phyloP scores from a whole-genome alignment of 805 yeast genomes.

The Wickerhamiella hasegawae region DNA sequence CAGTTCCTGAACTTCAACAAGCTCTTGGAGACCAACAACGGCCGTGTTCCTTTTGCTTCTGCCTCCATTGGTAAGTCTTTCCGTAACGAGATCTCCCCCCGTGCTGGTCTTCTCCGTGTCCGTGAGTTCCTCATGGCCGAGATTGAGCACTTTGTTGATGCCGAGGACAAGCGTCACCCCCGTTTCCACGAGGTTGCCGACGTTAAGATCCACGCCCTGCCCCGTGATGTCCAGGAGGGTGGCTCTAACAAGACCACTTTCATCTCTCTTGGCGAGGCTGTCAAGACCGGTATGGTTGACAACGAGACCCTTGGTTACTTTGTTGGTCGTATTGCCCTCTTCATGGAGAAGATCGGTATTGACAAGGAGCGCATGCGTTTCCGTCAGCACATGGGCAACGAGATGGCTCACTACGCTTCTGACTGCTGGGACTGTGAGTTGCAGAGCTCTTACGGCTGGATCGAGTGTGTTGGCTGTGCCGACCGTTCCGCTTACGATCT shows the following conservation, averaged over 20 bases:
- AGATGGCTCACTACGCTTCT: conserved; percentile 99
- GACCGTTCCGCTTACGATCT: conserved; percentile 97
- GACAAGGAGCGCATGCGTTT: conserved; percentile 72
- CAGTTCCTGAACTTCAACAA: conserved; percentile 93
- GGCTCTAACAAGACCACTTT: conserved; percentile 59
- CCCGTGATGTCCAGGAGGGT: conserved; percentile 73
- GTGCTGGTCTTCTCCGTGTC: conserved; percentile 93
- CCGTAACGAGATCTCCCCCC: conserved; percentile 97
- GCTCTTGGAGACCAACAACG: conserved; percentile 84
- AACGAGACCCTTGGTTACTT: conserved; percentile 96
- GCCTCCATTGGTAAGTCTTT: conserved; percentile 98
- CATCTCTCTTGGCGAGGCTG: conserved; percentile 81
- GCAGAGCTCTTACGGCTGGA: conserved; percentile 94
- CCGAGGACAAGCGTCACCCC: conserved; percentile 67
- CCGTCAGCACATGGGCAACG: conserved; percentile 97
- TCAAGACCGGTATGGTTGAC: conserved; percentile 71
- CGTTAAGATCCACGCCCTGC: conserved; percentile 58
- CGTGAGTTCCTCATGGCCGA: conserved; percentile 99
- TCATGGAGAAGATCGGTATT: conserved; percentile 79
- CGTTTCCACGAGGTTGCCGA: conserved; percentile 65
- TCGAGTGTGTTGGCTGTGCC: conserved; percentile 99
- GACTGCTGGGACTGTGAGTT: conserved; percentile 99
- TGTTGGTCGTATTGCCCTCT: conserved; percentile 79
- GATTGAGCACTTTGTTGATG: conserved; percentile 97
- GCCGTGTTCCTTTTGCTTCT: conserved; percentile 98